Conservation (phyloP, 495 filamentous ascomycete species). For the Hypomontagnella submonticulosa region DNA sequence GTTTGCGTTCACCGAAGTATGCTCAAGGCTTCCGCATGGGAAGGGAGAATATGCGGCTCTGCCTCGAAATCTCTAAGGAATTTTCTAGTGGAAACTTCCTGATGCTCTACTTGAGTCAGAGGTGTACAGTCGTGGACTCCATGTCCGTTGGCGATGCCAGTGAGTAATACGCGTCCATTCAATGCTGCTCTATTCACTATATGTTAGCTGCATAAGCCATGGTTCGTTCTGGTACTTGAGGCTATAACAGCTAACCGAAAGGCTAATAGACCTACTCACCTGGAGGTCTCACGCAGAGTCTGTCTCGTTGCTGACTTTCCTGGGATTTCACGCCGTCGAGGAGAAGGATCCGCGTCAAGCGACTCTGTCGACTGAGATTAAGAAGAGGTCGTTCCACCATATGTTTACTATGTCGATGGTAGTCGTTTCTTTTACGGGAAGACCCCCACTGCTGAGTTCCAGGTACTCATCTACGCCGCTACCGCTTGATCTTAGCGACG, state of each 20-base stretch:
- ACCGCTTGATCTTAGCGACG: conserved; percentile 68
- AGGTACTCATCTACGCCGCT: conserved; percentile 65
- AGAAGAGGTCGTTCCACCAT: conserved; percentile 62
- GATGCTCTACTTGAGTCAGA: conserved; percentile 58
- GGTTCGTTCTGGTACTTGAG: neutral
- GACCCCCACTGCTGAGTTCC: conserved; percentile 66
- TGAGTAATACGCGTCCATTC: conserved; percentile 45
- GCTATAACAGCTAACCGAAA: neutral
- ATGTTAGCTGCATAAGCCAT: too few relatives aligned
- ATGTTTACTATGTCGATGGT: conserved; percentile 64
- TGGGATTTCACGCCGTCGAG: conserved; percentile 64
- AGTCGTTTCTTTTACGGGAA: conserved; percentile 64
- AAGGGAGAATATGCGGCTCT: conserved; percentile 56
- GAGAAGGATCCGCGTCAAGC: conserved; percentile 55
- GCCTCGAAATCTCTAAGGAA: conserved; percentile 60
- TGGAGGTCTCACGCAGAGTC: conserved; percentile 66
- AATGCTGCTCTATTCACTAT: neutral
- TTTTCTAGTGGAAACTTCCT: conserved; percentile 61
- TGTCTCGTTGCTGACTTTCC: conserved; percentile 63
- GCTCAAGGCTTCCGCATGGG: conserved; percentile 47
- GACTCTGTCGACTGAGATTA: conserved; percentile 23
- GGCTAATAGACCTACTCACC: conserved; percentile 49
- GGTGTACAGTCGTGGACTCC: conserved; percentile 58
- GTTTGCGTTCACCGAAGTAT: conserved; percentile 27
- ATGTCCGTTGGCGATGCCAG: conserved; percentile 63